Percentiles rank a stretch among this genome's conserved stretches.
phyloP scores from a whole-genome alignment of 73 alveolate genomes.

The Paramecium pentaurelia region DNA sequence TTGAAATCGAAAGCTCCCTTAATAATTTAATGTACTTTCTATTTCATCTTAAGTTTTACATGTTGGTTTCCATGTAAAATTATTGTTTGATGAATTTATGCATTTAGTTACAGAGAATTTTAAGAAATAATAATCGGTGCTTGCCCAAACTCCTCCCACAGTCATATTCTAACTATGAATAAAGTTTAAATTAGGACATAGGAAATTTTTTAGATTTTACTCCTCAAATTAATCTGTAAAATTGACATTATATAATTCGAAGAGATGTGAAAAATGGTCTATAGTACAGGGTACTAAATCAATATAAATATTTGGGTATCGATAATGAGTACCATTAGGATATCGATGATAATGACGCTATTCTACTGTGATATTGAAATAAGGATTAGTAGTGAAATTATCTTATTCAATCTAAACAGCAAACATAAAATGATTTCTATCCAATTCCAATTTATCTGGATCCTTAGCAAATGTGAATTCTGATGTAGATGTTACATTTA shows the following conservation, averaged over 20 bases:
- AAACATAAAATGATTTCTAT: conserved; percentile 20
- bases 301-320: neutral
- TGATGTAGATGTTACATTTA: neutral
- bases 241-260: neutral
- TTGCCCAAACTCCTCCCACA: conserved; percentile 39
- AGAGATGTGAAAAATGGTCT: conserved; percentile 21
- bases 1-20: neutral
- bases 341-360: neutral
- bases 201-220: conserved; percentile 16
- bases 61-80: conserved; percentile 44
- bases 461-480: neutral
- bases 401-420: conserved; percentile 45
- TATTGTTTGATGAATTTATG: conserved; percentile 8
- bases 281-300: conserved; percentile 48
- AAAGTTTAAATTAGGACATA: conserved; percentile 39
- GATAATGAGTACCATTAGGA: conserved; percentile 23
- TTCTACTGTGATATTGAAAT: conserved; percentile 43
- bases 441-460: neutral
- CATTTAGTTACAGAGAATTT: conserved; percentile 32
- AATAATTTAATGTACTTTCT: neutral
- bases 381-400: conserved; percentile 55
- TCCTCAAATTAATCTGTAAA: neutral
- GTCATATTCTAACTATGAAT: conserved; percentile 5
- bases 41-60: neutral
- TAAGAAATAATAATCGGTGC: neutral